phyloP scores from a whole-genome alignment of 768 basidiomycete species.

The Kwoniella mangroviensis region DNA sequence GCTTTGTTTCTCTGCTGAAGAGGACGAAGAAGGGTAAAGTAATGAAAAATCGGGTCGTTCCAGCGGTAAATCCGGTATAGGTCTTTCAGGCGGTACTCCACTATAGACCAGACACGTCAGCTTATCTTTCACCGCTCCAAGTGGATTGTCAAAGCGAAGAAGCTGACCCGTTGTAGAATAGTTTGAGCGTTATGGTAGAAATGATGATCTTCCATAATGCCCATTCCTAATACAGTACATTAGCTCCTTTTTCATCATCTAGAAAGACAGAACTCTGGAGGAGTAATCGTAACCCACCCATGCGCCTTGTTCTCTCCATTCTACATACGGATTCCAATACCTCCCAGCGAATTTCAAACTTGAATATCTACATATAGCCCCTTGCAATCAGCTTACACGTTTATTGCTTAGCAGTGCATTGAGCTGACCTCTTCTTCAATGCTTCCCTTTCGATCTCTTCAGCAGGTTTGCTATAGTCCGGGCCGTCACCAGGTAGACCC shows the following conservation, averaged over 20 bases:
- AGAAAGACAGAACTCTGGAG: background rate
- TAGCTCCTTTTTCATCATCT: background rate
- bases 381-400: background rate
- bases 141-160: background rate
- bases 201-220: constrained; percentile 47
- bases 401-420: background rate
- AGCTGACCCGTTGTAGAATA: constrained; percentile 45
- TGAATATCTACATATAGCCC: constrained; percentile 29
- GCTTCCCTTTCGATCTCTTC: constrained; percentile 48
- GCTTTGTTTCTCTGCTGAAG: background rate
- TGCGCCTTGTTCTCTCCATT: constrained; percentile 52
- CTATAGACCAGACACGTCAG: constrained; percentile 16
- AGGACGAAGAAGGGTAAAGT: constrained; percentile 24
- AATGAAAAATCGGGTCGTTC: constrained; percentile 45
- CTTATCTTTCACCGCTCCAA: background rate
- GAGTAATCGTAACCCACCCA: constrained; percentile 31
- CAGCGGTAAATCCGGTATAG: constrained; percentile 46
- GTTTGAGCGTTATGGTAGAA: constrained; percentile 38
- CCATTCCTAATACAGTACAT: constrained; percentile 40
- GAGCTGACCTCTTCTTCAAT: constrained; percentile 42
- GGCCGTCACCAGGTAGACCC: constrained; percentile 26
- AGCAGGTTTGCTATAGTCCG: constrained; percentile 34
- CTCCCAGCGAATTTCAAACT: constrained; percentile 48
- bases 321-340: constrained; percentile 50
- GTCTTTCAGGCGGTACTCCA: constrained; percentile 47